Evolutionary conservation across 129 eudicot species (phyloP).

Genomic region (Saposhnikovia divaricata): DNA sequence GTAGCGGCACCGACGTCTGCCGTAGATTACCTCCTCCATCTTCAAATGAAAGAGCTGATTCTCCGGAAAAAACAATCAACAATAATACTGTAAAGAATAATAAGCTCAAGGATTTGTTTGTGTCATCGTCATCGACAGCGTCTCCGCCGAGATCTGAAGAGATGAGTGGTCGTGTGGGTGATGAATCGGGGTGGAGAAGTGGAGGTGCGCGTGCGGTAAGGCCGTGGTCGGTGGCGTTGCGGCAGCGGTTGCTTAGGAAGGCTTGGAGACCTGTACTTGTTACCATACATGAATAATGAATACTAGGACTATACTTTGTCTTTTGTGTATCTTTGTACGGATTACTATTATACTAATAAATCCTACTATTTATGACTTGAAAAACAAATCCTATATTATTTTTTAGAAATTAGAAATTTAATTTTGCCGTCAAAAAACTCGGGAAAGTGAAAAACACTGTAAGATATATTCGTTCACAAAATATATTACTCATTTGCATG

Average conservation of each 20-base stretch:
- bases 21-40: constrained; percentile 21
- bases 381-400: too few species aligned
- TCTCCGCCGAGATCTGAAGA: constrained; percentile 19
- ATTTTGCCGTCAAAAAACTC: too few species aligned
- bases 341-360: neutral
- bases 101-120: constrained; percentile 72
- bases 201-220: constrained; percentile 41
- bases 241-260: constrained; percentile 73
- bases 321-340: neutral
- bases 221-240: constrained; percentile 58
- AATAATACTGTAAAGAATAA: neutral
- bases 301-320: neutral
- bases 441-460: too few species aligned
- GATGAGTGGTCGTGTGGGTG: constrained; percentile 18
- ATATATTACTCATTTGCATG: too few species aligned
- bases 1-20: constrained; percentile 11
- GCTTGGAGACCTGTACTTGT: constrained; percentile 86
- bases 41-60: constrained; percentile 28
- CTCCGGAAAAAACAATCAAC: constrained; percentile 41
- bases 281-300: constrained; percentile 53
- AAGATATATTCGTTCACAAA: too few species aligned
- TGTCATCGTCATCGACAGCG: constrained; percentile 34
- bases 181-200: constrained; percentile 21
- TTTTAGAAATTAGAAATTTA: too few species aligned
- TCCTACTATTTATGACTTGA: too few species aligned